Evolutionary conservation across 768 basidiomycete genomes (phyloP), one percentile per base, ranked within the genome.

Genomic region (Psilocybe cyanescens): DNA sequence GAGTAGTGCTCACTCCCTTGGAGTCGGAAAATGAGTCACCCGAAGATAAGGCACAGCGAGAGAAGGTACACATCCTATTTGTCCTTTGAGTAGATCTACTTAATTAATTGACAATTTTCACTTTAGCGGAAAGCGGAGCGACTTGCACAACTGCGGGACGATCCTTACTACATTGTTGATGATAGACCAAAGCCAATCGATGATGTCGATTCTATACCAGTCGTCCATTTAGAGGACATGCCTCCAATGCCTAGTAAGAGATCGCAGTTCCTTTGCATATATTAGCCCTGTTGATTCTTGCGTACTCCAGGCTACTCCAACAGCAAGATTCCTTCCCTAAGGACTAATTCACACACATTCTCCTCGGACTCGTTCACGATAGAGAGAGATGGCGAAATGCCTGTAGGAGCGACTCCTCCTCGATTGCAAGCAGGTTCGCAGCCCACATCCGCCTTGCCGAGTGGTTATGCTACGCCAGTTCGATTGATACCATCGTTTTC

Each of bases 161-260:
- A 99, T 70, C 95, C 96, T 3, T 97, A 95, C 76, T 96, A 97
- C 74, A 88, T 97, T 64, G 81, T 88, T 41, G 90, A 92, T 65
- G 84, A 86, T 45, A 76, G 72, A 57, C 78, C 84, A 1, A 70
- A 79, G 64, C 78, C 74, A 57, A 55, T 60, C 28, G 62, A 74
- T 7, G 83, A 97, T 69, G 65, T 97, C n/a, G 95, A 97, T 67
- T 85, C 89, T 8, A 98, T 99, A 74, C 96, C 97, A 0, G 86
- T 99, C 24, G 93, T 98, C 31, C 85, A 80, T 62, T 75, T 99
- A 49, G 92, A 97, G 45, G 87, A 83, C 60, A 82, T 92, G 74
- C 88, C 85, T 2, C 75, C 87, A 45, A 73, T 84, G 31, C 68
- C 62, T 14, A 58, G 65, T 60, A 41, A 46, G 57, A 12, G 8